phyloP scores from a whole-genome alignment of 2,329 filamentous ascomycete genomes.

The Aphanoascus verrucosus region DNA sequence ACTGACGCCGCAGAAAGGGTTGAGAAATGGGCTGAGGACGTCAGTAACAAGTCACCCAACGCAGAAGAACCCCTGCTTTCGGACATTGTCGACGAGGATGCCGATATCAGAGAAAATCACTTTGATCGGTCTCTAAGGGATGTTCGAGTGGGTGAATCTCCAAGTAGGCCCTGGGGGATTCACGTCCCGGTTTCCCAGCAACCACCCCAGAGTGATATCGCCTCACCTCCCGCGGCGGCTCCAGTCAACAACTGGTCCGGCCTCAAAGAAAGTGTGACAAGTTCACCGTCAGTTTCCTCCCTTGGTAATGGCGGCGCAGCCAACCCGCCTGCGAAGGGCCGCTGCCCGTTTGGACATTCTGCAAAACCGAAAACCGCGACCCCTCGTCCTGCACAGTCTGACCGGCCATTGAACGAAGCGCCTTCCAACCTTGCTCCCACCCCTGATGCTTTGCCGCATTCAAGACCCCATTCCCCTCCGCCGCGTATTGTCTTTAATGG shows the following conservation, averaged over 20 bases:
- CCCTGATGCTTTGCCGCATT: constrained; percentile 4
- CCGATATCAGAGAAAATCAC: constrained; percentile 55
- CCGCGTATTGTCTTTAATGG: constrained; percentile 69
- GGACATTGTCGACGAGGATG: constrained; percentile 25
- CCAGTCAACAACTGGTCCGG: constrained; percentile 17
- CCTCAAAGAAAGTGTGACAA: constrained; percentile 14
- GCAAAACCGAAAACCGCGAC: not conserved
- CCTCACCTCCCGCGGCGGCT: constrained; percentile 7
- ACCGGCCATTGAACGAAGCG: not conserved
- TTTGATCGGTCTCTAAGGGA: constrained; percentile 83
- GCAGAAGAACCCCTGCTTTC: constrained; percentile 22
- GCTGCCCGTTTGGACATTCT: constrained; percentile 25
- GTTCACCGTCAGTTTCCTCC: constrained; percentile 12
- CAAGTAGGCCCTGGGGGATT: constrained; percentile 88
- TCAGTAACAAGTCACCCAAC: constrained; percentile 48
- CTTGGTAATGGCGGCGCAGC: not conserved
- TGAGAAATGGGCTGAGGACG: constrained; percentile 72
- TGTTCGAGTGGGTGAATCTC: constrained; percentile 84
- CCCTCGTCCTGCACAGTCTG: not conserved
- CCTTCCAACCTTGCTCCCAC: constrained; percentile 6
- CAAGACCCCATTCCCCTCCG: constrained; percentile 5
- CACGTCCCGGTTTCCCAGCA: constrained; percentile 55
- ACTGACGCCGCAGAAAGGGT: constrained; percentile 54
- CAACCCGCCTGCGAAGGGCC: constrained; percentile 28
- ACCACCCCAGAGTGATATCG: constrained; percentile 23